A percentile compares a stretch with the other conserved stretches of the same genome.
phyloP scores from a whole-genome alignment of 805 yeast species.

The Zygotorulaspora danielsina region DNA sequence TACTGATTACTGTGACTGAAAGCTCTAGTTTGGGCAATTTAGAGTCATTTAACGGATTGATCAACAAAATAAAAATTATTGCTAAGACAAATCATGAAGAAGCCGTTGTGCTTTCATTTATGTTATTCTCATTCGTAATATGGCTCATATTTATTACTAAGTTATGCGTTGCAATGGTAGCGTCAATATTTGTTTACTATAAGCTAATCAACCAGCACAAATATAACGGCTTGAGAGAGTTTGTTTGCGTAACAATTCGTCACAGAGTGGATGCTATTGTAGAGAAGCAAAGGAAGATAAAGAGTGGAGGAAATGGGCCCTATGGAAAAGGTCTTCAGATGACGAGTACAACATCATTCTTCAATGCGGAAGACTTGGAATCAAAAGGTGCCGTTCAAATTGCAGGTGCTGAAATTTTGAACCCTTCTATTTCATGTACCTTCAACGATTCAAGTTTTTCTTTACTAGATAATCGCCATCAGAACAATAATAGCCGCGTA shows the following conservation, averaged over 20 bases:
- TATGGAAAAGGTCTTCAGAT: slow-evolving; percentile 3
- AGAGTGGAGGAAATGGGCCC: slow-evolving; percentile 6
- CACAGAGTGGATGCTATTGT: slow-evolving; percentile 48
- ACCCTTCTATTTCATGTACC: not conserved
- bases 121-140: slow-evolving; percentile 68
- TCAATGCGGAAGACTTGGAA: slow-evolving; percentile 2
- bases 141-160: slow-evolving; percentile 65
- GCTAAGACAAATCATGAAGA: slow-evolving; percentile 60
- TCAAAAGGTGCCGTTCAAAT: not conserved
- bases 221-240: slow-evolving; percentile 49
- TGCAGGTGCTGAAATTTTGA: not conserved
- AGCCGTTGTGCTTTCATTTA: slow-evolving; percentile 68
- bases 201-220: slow-evolving; percentile 39
- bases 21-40: slow-evolving; percentile 31
- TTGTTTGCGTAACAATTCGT: slow-evolving; percentile 58
- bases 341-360: slow-evolving; percentile 1
- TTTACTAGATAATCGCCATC: not conserved
- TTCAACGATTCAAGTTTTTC: slow-evolving; percentile 11
- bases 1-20: slow-evolving; percentile 35
- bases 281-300: slow-evolving; percentile 20
- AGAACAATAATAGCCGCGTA: not conserved
- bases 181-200: slow-evolving; percentile 49
- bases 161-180: slow-evolving; percentile 51
- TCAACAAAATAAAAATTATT: slow-evolving; percentile 48
- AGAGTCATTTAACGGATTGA: slow-evolving; percentile 30